Percentiles rank a stretch among this genome's conserved stretches.
Evolutionary conservation across 176 grass and related monocot species (phyloP).

Genomic region (Lolium multiflorum): DNA sequence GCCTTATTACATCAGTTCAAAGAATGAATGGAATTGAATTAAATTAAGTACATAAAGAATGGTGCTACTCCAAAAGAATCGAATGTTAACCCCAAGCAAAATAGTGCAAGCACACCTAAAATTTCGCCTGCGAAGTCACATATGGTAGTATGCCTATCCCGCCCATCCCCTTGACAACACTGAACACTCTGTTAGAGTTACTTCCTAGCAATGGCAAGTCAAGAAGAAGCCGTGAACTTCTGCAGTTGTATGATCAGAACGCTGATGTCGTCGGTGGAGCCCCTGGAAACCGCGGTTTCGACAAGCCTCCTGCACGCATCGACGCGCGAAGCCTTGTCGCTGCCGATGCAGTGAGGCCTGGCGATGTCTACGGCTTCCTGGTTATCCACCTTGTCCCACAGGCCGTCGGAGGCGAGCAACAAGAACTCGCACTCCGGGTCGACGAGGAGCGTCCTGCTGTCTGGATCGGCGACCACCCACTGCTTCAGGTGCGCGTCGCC

Average conservation of each 20-base stretch:
- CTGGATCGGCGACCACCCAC: conserved; percentile 87
- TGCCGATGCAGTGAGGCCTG: conserved; percentile 51
- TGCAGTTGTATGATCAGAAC: conserved; percentile 85
- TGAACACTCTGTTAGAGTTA: conserved; percentile 48
- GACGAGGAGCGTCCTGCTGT: conserved; percentile 66
- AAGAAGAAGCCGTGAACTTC: conserved; percentile 50
- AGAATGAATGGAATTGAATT: conserved; percentile 50
- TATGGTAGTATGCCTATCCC: conserved; percentile 26
- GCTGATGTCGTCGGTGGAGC: conserved; percentile 84
- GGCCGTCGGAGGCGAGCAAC: conserved; percentile 89
- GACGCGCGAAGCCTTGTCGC: conserved; percentile 45
- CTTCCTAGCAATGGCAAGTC: conserved; percentile 30
- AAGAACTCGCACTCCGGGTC: conserved; percentile 81
- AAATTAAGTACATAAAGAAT: conserved; percentile 56
- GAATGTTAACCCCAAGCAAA: conserved; percentile 32
- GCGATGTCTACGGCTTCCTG: conserved; percentile 87
- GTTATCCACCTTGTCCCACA: conserved; percentile 95
- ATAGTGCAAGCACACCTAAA: conserved; percentile 56
- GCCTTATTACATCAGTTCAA: conserved; percentile 43
- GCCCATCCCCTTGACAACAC: background rate
- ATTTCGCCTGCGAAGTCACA: conserved; percentile 56
- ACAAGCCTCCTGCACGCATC: conserved; percentile 80
- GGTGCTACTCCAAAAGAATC: conserved; percentile 27
- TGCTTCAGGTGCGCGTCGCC: conserved; percentile 90
- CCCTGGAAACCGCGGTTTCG: conserved; percentile 65